These are phyloP conservation scores for Chlorella sorokiniana DNA, from an alignment of 139 green algal species.

Conservation along the genomic window DNA sequence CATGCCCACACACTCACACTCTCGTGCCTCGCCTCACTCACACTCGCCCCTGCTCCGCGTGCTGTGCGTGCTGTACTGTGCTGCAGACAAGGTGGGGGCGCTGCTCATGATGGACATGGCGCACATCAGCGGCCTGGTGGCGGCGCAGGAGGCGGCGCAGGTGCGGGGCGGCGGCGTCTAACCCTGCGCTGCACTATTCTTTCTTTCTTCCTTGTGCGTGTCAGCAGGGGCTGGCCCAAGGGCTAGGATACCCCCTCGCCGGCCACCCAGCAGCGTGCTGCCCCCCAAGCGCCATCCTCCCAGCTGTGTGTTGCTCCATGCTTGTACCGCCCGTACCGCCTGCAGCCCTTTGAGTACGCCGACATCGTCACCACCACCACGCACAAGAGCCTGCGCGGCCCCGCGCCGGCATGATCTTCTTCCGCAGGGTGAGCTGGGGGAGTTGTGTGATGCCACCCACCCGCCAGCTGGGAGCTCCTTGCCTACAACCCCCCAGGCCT, in stretches of 20 bases:
- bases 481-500: too few species aligned
- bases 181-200: too few species aligned
- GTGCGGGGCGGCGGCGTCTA: too few species aligned
- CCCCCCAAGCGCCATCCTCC: too few species aligned
- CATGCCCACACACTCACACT: too few species aligned
- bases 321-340: too few species aligned
- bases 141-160: conserved; percentile 55
- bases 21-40: neutral
- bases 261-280: too few species aligned
- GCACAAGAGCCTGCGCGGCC: conserved; percentile 87
- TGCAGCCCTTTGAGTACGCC: conserved; percentile 79
- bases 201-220: too few species aligned
- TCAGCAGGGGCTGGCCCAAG: too few species aligned
- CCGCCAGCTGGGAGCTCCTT: too few species aligned
- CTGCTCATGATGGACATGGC: conserved; percentile 89
- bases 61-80: neutral
- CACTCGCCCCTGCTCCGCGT: too few species aligned
- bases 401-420: conserved; percentile 88
- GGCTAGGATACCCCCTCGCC: too few species aligned
- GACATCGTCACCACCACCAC: conserved; percentile 93
- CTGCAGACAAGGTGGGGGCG: conserved; percentile 70
- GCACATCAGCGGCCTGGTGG: conserved; percentile 83
- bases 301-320: neutral
- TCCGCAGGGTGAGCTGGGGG: conserved; percentile 52
- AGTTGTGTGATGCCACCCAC: neutral